Evolutionary conservation across 2,329 filamentous ascomycete genomes (phyloP).

Genomic region (Cytospora mali): DNA sequence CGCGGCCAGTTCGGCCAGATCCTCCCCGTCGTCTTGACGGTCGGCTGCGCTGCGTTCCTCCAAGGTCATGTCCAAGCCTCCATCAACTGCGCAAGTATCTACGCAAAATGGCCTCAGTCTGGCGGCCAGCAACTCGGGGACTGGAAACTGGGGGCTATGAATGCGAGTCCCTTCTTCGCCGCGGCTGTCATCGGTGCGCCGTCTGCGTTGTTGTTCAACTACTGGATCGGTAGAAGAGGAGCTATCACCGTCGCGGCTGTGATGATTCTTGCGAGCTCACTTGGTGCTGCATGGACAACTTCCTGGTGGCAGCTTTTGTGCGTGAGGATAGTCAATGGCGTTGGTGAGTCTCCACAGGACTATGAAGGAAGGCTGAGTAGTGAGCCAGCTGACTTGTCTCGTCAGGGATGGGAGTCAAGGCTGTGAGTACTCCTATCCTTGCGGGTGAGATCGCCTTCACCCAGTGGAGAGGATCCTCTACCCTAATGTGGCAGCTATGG

Average conservation of each 20-base stretch:
- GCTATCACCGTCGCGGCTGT: constrained; percentile 44
- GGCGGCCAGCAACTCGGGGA: constrained; percentile 26
- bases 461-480: constrained; percentile 51
- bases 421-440: constrained; percentile 50
- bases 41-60: constrained; percentile 47
- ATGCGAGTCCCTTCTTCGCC: constrained; percentile 44
- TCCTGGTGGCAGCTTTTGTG: constrained; percentile 40
- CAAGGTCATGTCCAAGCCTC: constrained; percentile 50
- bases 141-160: constrained; percentile 45
- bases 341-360: constrained; percentile 36
- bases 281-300: constrained; percentile 40
- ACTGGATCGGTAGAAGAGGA: constrained; percentile 44
- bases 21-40: constrained; percentile 44
- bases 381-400: neutral
- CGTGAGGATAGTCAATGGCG: constrained; percentile 42
- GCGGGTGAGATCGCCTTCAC: constrained; percentile 50
- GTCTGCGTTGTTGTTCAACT: constrained; percentile 45
- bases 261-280: constrained; percentile 44
- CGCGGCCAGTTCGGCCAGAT: constrained; percentile 44
- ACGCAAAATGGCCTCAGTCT: constrained; percentile 9
- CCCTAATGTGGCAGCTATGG: constrained; percentile 52
- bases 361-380: neutral
- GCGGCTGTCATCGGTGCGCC: constrained; percentile 45
- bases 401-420: constrained; percentile 51
- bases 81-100: constrained; percentile 46